Percentiles rank a stretch among this genome's conserved stretches.
phyloP scores from a whole-genome alignment of 2,329 filamentous ascomycete species.

The Ophiostoma quercus region DNA sequence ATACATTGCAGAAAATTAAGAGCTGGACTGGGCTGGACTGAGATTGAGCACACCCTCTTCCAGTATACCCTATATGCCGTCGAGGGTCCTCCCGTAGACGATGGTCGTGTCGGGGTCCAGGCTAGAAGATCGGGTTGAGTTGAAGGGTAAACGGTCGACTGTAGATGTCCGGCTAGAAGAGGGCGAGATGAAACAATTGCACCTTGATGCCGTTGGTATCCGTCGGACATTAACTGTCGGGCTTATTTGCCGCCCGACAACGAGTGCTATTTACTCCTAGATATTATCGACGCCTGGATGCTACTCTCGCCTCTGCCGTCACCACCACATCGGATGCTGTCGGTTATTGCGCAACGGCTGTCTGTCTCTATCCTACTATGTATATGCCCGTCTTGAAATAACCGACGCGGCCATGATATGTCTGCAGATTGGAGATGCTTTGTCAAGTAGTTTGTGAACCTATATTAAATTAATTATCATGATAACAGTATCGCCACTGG shows the following conservation, averaged over 20 bases:
- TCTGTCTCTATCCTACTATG: not conserved
- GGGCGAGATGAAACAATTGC: not conserved
- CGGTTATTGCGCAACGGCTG: not conserved
- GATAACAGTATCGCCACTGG: not conserved
- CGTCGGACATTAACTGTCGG: not conserved
- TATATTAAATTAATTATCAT: not conserved
- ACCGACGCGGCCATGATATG: not conserved
- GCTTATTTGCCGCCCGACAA: not conserved
- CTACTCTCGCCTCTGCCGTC: not conserved
- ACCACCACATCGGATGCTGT: not conserved
- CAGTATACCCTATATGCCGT: not conserved
- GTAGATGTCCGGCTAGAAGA: not conserved
- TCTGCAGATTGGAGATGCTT: not conserved
- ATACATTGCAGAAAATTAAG: not conserved
- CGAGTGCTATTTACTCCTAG: not conserved
- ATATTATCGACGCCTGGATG: not conserved
- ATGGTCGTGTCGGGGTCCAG: not conserved
- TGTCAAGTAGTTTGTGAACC: too few relatives aligned
- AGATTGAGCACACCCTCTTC: constrained; percentile 6
- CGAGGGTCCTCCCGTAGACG: not conserved
- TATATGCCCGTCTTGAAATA: not conserved
- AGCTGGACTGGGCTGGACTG: not conserved
- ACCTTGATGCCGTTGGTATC: not conserved
- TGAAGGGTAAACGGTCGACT: not conserved
- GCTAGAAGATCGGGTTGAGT: not conserved